Evolutionary conservation across 73 alveolate species (phyloP), one percentile per base, ranked within the genome.

Genomic region (Symbiodinium pilosum): DNA sequence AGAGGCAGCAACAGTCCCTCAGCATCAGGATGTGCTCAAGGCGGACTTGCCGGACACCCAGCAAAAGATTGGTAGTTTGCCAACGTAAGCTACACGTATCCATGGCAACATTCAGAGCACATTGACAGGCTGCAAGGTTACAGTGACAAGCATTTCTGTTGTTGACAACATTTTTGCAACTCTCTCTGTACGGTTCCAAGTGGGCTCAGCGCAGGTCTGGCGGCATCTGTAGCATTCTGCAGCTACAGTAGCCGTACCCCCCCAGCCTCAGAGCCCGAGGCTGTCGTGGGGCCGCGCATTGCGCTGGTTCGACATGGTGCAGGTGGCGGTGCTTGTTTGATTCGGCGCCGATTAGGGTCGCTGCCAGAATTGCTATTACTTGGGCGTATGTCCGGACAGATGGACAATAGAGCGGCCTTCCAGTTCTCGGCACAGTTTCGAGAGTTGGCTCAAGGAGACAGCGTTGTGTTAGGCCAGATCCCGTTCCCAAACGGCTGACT

Each of bases 231-330:
- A 47, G n/a, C n/a, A n/a, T n/a, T n/a, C n/a, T n/a, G n/a, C n/a
- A n/a, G n/a, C n/a, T n/a, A n/a, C n/a, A n/a, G n/a, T n/a, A n/a
- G n/a, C n/a, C n/a, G n/a, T 9, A 47, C 59, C 81, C 30, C 38
- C 7, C 34, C 8, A 56, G 75, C 24, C 24, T 14, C 14, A 14
- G 81, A 26, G 30, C 34, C 81, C 34, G 39, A 75, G 86, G 86
- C 47, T 86, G 51, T 86, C 93, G 20, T 86, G 93, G 93, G 77
- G 83, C 8, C 30, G 93, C 20, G 93, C 52, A 83, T 38, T 86
- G 93, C 83, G 93, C 52, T 86, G 93, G 93, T 86, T 86, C 51
- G 93, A 86, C 83, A 20, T 12, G 9, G 93, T 43, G 83, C 93
- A 86, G 93, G 93, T 38, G n/a, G n/a, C n/a, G n/a, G n/a, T n/a